A percentile compares a stretch with the other conserved stretches of the same genome.
Evolutionary conservation across 2,329 filamentous ascomycete species (phyloP).

Genomic region (Paecilomyces variotii): DNA sequence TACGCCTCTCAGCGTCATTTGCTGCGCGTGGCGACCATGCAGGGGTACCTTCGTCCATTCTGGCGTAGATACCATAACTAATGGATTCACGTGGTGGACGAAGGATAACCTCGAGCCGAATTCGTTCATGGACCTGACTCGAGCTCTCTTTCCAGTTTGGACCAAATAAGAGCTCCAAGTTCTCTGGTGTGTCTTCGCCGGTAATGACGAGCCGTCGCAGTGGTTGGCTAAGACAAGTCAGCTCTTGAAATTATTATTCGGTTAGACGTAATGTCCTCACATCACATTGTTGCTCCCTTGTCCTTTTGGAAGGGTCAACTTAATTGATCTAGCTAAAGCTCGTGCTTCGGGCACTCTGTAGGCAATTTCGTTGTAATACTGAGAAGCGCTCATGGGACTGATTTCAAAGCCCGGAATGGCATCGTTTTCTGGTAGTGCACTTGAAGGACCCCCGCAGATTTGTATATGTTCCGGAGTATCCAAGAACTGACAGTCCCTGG

Average conservation of each 20-base stretch:
- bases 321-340: not conserved
- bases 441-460: not conserved
- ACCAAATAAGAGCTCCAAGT: not conserved
- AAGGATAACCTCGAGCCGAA: not conserved
- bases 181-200: slow-evolving; percentile 2
- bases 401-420: not conserved
- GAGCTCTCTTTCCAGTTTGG: slow-evolving; percentile 1
- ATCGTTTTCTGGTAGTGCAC: not conserved
- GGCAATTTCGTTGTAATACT: slow-evolving; percentile 1
- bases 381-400: not conserved
- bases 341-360: not conserved
- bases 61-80: not conserved
- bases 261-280: not conserved
- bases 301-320: slow-evolving; percentile 1
- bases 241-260: not conserved
- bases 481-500: not conserved
- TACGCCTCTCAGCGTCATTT: not conserved
- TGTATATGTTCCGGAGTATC: not conserved
- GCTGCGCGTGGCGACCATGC: slow-evolving; percentile 1
- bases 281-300: not conserved
- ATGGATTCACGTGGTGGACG: not conserved
- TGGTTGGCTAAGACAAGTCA: not conserved
- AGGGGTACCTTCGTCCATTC: not conserved
- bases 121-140: not conserved
- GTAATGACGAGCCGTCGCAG: slow-evolving; percentile 2